A percentile compares a stretch with the other conserved stretches of the same genome.
Conservation (phyloP, 371 early-diverging fungal species). For the Mortierella sp. region DNA sequence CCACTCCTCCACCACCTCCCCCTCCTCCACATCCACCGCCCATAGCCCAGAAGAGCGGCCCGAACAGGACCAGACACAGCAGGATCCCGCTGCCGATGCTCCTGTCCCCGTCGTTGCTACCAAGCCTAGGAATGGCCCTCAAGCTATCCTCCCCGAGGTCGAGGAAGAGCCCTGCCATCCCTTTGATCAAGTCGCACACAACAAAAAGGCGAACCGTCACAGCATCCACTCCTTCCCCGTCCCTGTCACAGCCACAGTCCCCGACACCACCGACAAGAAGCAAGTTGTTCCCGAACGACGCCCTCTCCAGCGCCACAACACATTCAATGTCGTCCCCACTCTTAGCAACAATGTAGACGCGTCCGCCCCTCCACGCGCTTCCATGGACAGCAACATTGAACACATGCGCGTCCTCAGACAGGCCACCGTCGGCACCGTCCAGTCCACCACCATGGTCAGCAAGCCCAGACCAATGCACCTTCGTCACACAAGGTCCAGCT, state of each 20-base stretch:
- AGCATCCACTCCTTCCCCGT: conserved; percentile 21
- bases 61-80: neutral
- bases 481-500: conserved; percentile 17
- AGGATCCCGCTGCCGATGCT: too few relatives aligned
- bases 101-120: neutral
- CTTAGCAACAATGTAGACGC: neutral
- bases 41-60: neutral
- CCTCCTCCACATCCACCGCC: neutral
- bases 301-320: conserved; percentile 13
- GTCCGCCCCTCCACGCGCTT: conserved; percentile 4
- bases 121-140: conserved; percentile 38
- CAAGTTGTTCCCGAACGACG: neutral
- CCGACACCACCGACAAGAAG: neutral
- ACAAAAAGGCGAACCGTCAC: neutral
- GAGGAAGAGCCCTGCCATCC: neutral
- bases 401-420: conserved; percentile 21
- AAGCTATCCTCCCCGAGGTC: conserved; percentile 32
- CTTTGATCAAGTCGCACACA: neutral
- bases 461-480: conserved; percentile 29
- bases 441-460: conserved; percentile 41
- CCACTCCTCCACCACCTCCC: conserved; percentile 6
- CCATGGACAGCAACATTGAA: conserved; percentile 31
- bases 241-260: neutral
- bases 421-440: conserved; percentile 16
- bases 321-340: conserved; percentile 16